phyloP scores from a whole-genome alignment of 1,139 yeast species.

The Yamadazyma songkhlaensis region DNA sequence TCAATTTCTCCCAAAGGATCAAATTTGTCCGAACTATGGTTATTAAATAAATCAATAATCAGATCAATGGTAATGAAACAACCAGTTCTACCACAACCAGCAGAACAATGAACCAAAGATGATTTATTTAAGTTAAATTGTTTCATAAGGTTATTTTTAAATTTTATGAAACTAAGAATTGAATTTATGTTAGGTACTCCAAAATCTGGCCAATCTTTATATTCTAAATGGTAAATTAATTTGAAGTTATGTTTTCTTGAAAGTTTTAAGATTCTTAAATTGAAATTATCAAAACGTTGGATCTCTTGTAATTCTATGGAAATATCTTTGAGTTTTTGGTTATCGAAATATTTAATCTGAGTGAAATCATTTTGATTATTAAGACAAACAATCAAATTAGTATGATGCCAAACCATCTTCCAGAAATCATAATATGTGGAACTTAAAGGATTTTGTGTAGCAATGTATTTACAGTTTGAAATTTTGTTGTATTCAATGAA shows the following conservation, averaged over 20 bases:
- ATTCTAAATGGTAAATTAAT: constrained; percentile 61
- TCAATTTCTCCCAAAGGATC: constrained; percentile 36
- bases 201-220: constrained; percentile 78
- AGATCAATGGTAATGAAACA: constrained; percentile 59
- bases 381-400: constrained; percentile 66
- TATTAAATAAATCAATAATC: constrained; percentile 19
- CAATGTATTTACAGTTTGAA: constrained; percentile 30
- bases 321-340: constrained; percentile 16
- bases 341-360: constrained; percentile 20
- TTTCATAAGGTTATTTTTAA: constrained; percentile 41
- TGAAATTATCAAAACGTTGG: constrained; percentile 12
- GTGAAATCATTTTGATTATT: constrained; percentile 38
- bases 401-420: constrained; percentile 48
- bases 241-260: constrained; percentile 6
- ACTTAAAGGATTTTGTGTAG: constrained; percentile 43
- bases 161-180: constrained; percentile 48
- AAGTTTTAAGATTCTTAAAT: constrained; percentile 11
- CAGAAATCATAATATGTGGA: constrained; percentile 44
- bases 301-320: constrained; percentile 13
- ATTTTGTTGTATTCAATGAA: constrained; percentile 24
- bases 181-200: constrained; percentile 62
- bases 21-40: constrained; percentile 10
- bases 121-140: constrained; percentile 19
- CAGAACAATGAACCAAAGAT: constrained; percentile 64
- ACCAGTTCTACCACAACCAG: constrained; percentile 85